Conservation (phyloP, 1,284 basidiomycete species). For the Microbotryum scabiosae region DNA sequence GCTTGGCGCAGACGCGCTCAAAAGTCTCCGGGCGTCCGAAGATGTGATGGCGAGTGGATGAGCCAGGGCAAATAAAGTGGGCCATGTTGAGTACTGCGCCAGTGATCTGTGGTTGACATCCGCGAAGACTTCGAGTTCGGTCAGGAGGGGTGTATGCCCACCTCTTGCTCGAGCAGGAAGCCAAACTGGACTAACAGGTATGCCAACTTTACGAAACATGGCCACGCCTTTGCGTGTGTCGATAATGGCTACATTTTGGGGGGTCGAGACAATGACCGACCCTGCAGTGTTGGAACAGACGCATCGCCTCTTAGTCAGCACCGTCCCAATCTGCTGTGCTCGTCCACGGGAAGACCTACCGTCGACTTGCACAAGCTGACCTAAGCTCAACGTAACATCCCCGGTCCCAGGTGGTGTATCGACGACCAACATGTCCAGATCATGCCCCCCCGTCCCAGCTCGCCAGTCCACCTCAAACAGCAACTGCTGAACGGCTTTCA, state of each 20-base stretch:
- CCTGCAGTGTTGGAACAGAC: slow-evolving; percentile 45
- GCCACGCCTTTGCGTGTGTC: slow-evolving; percentile 88
- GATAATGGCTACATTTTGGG: slow-evolving; percentile 85
- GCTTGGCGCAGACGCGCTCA: slow-evolving; percentile 52
- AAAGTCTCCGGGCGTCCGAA: slow-evolving; percentile 69
- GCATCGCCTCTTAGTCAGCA: background rate
- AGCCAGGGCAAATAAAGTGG: slow-evolving; percentile 74
- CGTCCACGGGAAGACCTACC: slow-evolving; percentile 47
- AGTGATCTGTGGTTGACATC: slow-evolving; percentile 53
- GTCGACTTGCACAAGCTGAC: slow-evolving; percentile 79
- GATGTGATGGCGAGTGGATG: slow-evolving; percentile 60
- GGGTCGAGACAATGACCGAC: slow-evolving; percentile 86
- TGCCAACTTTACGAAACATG: slow-evolving; percentile 83
- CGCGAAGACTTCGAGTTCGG: no score
- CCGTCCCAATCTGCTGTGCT: no score
- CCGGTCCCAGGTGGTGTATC: slow-evolving; percentile 98
- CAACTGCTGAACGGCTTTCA: slow-evolving; percentile 94
- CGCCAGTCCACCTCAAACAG: slow-evolving; percentile 95
- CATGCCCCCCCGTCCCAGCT: slow-evolving; percentile 38
- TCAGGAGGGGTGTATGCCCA: background rate
- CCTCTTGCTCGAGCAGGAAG: no score
- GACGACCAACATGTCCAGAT: slow-evolving; percentile 77
- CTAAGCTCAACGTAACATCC: slow-evolving; percentile 85
- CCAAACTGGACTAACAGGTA: slow-evolving; percentile 54
- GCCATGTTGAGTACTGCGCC: slow-evolving; percentile 88